Evolutionary conservation across 805 yeast species (phyloP), one percentile per base, ranked within the genome.

Genomic region (Maudiozyma saulgeensis): DNA sequence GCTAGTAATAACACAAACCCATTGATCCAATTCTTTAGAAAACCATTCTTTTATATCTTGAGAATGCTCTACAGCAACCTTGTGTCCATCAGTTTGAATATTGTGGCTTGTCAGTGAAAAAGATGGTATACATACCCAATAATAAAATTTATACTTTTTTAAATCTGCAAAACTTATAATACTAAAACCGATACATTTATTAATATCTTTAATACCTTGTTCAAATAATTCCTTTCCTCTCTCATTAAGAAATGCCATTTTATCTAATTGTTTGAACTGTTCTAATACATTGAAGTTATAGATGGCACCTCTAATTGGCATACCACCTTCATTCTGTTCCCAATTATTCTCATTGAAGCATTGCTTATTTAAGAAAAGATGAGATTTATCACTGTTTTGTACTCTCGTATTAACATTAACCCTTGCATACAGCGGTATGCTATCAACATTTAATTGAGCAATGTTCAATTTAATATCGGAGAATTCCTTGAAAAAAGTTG

Each of bases 51-150:
- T 43, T 13, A 54, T 40, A 1, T 44, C 38, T 9, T 51, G 39
- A 2, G 43, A 2, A 2, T 44, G 37, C 1, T 32, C 12, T 13
- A 44, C 37, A 2, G 47, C 37, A 4, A 44, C 15, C 9, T 46
- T 32, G 9, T 52, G 39, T 25, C 19, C 15, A 2, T 39, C 28
- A 2, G 46, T 12, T 2, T 19, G 23, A 34, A 63, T 51, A 6
- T 25, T 34, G 18, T 55, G 50, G 12, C 44, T 41, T 6, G 52
- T 47, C 6, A 46, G 46, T 9, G 72, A 72, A 34, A 87, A 63
- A 1, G 78, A 68, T 0, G 99, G 97, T 53, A 80, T 80, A 15
- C 87, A 84, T 54, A 87, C 76, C 99, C 99, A 95, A 67, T 93
- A 90, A 60, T 78, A 84, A 61, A 84, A 91, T 59, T 77, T 81